Evolutionary conservation across 1,284 basidiomycete species (phyloP), one percentile per base, ranked within the genome.

Genomic region (Coniophora puteana): DNA sequence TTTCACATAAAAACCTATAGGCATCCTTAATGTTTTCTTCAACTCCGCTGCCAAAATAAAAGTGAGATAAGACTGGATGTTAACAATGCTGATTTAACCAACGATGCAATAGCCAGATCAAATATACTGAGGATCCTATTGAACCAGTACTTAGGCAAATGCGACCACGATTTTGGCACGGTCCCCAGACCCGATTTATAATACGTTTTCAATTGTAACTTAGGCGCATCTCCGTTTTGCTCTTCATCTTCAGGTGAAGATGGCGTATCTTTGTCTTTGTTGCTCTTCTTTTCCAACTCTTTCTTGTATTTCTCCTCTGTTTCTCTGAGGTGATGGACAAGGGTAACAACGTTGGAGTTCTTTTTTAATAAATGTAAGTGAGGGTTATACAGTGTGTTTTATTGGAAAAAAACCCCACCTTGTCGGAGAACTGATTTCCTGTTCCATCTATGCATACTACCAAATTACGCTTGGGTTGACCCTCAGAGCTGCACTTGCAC

Each of bases 141-240:
- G 10, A 43, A 22, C 7, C 23, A 24, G 18, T 48, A 36, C 46
- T 34, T 37, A 44, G 27, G 40, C 41, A 20, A 55, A 2, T 21
- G 51, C 41, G 45, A 48, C 32, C 61, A 55, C 2, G 61, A 54
- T 29, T 52, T 57, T 0, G 60, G 63, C 12, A 61, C 62, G 5
- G 66, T 68, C 4, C 69, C 66, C 18, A 67, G 61, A 1, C 66
- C 70, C 34, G 67, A 69, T 36, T 63, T 67, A 38, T 72, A 72
- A 45, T 62, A 66, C 5, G 55, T 60, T n/a, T n/a, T n/a, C n/a
- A n/a, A n/a, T n/a, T n/a, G n/a, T n/a, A n/a, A n/a, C n/a, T n/a
- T n/a, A n/a, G n/a, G n/a, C n/a, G n/a, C n/a, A n/a, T n/a, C n/a
- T n/a, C n/a, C n/a, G n/a, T n/a, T n/a, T n/a, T n/a, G n/a, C n/a